These are phyloP conservation scores for Loxodes magnus DNA, from an alignment of 73 alveolate species.

Conservation along the genomic window DNA sequence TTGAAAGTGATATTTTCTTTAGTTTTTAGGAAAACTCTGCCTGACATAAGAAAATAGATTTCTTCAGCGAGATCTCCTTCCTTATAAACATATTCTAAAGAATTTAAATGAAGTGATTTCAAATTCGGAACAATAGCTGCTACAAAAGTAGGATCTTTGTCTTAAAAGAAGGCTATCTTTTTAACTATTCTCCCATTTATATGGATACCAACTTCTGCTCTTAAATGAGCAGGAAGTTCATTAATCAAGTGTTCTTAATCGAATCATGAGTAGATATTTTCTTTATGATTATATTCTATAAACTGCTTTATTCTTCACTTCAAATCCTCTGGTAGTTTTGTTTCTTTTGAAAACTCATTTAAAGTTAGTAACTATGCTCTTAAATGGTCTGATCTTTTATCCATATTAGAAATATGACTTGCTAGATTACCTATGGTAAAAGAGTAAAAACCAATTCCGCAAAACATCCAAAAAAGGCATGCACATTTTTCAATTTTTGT, in stretches of 20 bases:
- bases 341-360: conserved; percentile 39
- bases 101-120: not conserved
- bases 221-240: conserved; percentile 39
- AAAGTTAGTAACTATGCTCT: conserved; percentile 15
- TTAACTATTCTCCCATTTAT: conserved; percentile 30
- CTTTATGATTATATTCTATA: conserved; percentile 25
- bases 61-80: conserved; percentile 37
- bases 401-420: conserved; percentile 6
- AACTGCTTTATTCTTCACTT: conserved; percentile 23
- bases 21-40: conserved; percentile 37
- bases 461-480: conserved; percentile 1
- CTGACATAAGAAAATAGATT: conserved; percentile 40
- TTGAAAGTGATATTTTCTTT: conserved; percentile 30
- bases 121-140: conserved; percentile 31
- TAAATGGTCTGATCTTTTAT: conserved; percentile 16
- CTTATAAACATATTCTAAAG: conserved; percentile 27
- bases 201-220: conserved; percentile 27
- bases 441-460: not conserved
- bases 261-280: conserved; percentile 25
- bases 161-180: conserved; percentile 26
- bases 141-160: conserved; percentile 37
- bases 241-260: conserved; percentile 31
- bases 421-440: conserved; percentile 7
- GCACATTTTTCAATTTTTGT: not conserved
- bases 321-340: conserved; percentile 26